Base-by-base conservation (phyloP, 352 stramenopile genomes). In the Globisporangium cederbergense region DNA sequence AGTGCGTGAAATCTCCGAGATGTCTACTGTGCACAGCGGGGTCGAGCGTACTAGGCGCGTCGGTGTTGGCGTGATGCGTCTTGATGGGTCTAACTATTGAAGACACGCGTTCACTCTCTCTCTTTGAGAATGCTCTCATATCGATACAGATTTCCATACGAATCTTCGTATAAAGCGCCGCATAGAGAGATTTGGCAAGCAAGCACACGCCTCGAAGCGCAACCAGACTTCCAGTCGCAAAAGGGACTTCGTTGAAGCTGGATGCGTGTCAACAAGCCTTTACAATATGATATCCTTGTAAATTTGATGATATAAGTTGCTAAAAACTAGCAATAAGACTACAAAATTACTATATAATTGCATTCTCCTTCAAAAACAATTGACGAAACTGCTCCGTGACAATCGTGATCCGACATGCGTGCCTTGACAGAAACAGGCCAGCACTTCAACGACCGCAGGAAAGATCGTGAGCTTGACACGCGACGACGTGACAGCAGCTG, bases 401-500 rank as follows among this genome's bases (percentile, higher is more conserved):
- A 53, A 53, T 34, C 22, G 47, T 34, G 47, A 53, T n/a, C 47
- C 36, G 47, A 54, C 28, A 22, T 54, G 22, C 47, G 49, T 38
- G 49, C 28, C 13, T 3, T 30, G 49, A 18, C 14, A 55, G 49
- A 55, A 32, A 20, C 49, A 38, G 49, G 49, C 14, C 49, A 14
- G 1, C 49, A 13, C 49, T 6, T 55, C 49, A 55, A 38, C 49
- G n/a, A 55, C 32, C 22, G 10, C 4, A 28, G 49, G 36, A 54
- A 34, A 54, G 49, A 54, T 54, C 49, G 49, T 36, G 22, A 54
- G 30, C 4, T 54, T 54, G 49, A 55, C 49, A 55, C 22, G 25
- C 49, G 49, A 55, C 34, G 49, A 25, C 22, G 22, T 55, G 49
- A 55, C 49, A 32, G 16, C 57, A 45, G 55, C 55, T 7, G 6